Evolutionary conservation across 2,329 filamentous ascomycete species (phyloP), one percentile per base, ranked within the genome.

Genomic region (Rhynchosporium graminicola): DNA sequence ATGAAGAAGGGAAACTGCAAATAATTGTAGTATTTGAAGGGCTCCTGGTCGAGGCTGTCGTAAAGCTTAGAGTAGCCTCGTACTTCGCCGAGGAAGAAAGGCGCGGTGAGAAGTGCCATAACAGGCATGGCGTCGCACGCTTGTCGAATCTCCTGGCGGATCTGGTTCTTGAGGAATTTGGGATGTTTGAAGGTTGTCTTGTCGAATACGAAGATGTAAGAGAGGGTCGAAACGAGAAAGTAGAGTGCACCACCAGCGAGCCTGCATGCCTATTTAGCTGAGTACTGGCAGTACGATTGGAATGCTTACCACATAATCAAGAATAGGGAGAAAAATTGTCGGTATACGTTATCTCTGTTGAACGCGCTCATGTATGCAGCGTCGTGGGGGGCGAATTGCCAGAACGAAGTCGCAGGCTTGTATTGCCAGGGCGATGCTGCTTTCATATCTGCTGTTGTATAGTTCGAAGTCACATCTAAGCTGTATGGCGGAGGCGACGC

Each of bases 111-210:
- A 62, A 94, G 68, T 57, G 92, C 84, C 88, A 97, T 97, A 74
- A 87, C 75, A 26, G 93, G 93, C 80, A 97, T 87, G 43, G 92
- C 82, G 52, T 77, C 76, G 77, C 88, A 86, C 66, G 93, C 87
- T 78, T 96, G 92, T 67, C 81, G 80, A 72, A 98, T 97, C 76
- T 98, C 94, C 71, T 92, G 84, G 63, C 82, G 80, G 67, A 97
- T 88, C 77, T 97, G 94, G 78, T 97, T 94, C 79, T 95, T 96
- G 73, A 97, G 88, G 77, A 94, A 98, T 74, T 95, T 95, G 54
- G 94, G 94, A 76, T 98, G 94, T 58, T 91, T 81, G 77, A 94
- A 87, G 50, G 91, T 95, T 47, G 86, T 84, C 77, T 97, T 95
- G 78, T 97, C 93, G 79, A 97, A 97, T 74, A 97, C 82, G 78